Conservation (phyloP, 2,329 filamentous ascomycete species). For the Cercospora sojina region DNA sequence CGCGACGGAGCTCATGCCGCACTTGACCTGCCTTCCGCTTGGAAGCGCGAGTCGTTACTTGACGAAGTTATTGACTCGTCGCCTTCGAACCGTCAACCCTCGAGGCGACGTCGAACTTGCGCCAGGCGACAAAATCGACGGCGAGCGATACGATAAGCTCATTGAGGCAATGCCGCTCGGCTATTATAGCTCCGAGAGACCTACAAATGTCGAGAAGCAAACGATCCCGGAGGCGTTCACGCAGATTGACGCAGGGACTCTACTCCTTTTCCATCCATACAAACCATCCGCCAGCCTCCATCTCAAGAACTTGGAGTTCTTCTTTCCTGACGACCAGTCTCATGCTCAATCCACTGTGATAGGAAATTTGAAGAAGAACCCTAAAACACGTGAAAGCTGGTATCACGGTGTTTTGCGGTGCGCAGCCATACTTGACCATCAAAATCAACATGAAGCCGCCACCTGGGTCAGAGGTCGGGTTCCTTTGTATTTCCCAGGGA, state of each 20-base stretch:
- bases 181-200: not conserved
- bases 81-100: not conserved
- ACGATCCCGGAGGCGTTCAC: no score
- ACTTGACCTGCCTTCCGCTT: not conserved
- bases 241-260: not conserved
- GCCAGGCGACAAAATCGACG: slow-evolving; percentile 9
- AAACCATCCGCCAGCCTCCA: not conserved
- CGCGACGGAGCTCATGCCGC: slow-evolving; percentile 18
- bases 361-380: not conserved
- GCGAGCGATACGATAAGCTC: slow-evolving; percentile 17
- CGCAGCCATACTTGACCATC: not conserved
- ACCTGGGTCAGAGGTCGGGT: slow-evolving; percentile 4
- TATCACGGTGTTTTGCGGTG: not conserved
- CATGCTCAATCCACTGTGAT: not conserved
- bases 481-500: not conserved
- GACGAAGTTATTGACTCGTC: not conserved
- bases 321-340: not conserved
- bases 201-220: not conserved
- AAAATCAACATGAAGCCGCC: not conserved
- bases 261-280: not conserved
- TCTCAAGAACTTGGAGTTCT: not conserved
- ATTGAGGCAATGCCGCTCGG: not conserved
- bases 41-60: not conserved
- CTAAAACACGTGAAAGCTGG: not conserved
- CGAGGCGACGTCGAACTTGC: not conserved